phyloP scores from a whole-genome alignment of 352 stramenopile genomes.

The Lagenidium giganteum region DNA sequence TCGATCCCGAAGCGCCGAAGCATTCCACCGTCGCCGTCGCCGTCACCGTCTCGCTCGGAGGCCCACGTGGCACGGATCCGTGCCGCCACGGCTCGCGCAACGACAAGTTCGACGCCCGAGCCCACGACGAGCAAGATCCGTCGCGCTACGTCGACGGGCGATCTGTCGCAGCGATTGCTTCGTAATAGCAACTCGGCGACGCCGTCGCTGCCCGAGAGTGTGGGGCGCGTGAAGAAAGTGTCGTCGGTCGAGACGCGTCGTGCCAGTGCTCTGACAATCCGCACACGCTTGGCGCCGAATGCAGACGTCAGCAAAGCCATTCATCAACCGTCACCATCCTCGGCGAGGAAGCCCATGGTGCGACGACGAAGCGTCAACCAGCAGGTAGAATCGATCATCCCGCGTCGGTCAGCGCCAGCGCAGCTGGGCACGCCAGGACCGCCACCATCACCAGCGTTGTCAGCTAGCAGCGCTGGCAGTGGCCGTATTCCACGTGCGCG shows the following conservation, averaged over 20 bases:
- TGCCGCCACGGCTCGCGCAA: too few species aligned
- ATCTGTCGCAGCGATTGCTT: conserved; percentile 6
- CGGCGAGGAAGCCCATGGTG: conserved; percentile 12
- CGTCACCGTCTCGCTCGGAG: conserved; percentile 9
- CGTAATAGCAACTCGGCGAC: neutral
- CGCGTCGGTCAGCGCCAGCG: too few species aligned
- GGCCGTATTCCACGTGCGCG: too few species aligned
- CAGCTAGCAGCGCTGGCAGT: too few species aligned
- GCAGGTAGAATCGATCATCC: too few species aligned
- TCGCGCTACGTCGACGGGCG: conserved; percentile 8
- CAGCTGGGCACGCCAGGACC: too few species aligned
- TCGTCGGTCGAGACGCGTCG: conserved; percentile 12
- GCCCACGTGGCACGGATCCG: too few species aligned
- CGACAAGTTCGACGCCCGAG: too few species aligned
- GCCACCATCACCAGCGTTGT: too few species aligned
- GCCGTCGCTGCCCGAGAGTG: too few species aligned
- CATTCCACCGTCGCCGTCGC: too few species aligned
- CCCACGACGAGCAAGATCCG: conserved; percentile 7
- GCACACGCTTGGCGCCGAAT: conserved; percentile 6
- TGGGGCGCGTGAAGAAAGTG: conserved; percentile 6
- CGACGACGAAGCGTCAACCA: conserved; percentile 6
- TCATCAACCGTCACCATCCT: conserved; percentile 4
- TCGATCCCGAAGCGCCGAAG: conserved; percentile 15
- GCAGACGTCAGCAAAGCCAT: conserved; percentile 12
- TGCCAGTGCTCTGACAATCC: conserved; percentile 11